Evolutionary conservation across 169 alveolate species (phyloP), one percentile per base, ranked within the genome.

Genomic region (Theileria orientalis): DNA sequence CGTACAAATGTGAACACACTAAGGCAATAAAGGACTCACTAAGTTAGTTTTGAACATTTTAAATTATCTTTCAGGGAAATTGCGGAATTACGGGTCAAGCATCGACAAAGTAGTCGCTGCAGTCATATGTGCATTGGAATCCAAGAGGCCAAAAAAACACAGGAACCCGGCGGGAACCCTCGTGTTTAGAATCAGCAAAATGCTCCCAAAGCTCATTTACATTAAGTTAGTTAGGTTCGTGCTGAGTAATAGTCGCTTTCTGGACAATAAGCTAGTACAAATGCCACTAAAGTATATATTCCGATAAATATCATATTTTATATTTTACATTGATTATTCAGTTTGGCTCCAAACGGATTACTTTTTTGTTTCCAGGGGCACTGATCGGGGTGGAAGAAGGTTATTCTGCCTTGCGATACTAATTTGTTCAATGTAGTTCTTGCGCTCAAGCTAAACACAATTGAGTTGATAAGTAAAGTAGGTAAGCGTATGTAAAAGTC

Each of bases 331-430:
- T n/a, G n/a, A n/a, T n/a, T n/a, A n/a, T n/a, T n/a, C n/a, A n/a
- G n/a, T n/a, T n/a, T n/a, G n/a, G n/a, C n/a, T n/a, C n/a, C n/a
- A n/a, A 37, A 37, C 5, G 5, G 5, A 37, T 37, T 37, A 9
- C 9, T 37, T 37, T 37, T 37, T 37, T 9, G 44, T 5, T 37
- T 37, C 44, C 9, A 9, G 5, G 16, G 9, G 16, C 44, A 37
- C 44, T 7, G 44, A 37, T 35, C 87, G 33, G 9, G 87, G 87
- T 1, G 87, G 87, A 25, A 79, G 37, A n/a, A 79, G 25, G 29
- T 57, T 67, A 21, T 79, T 70, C 67, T 71, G 76, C 16, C 87
- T 67, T 30, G 87, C 87, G 75, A 51, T 74, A 44, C 56, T 63
- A 35, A 79, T 79, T 60, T 37, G 42, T 23, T 62, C 60, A 35